Percentiles rank a stretch among this genome's conserved stretches.
phyloP scores from a whole-genome alignment of 1,284 basidiomycete species.

The Fomitopsis palustris region DNA sequence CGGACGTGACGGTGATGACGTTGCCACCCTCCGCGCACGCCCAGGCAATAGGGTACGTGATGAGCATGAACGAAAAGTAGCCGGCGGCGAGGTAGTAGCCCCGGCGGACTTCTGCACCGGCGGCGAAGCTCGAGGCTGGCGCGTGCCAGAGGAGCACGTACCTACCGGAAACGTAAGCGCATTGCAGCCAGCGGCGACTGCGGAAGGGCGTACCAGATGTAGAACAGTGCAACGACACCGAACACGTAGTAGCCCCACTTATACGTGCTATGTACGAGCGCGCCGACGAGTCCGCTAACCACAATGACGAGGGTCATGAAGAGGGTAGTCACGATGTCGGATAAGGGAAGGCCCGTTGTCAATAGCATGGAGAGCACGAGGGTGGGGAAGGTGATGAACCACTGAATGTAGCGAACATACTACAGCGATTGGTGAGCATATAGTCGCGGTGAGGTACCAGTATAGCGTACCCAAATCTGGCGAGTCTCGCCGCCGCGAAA shows the following conservation, averaged over 20 bases:
- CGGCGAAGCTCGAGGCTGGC: slow-evolving; percentile 29
- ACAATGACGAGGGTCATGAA: slow-evolving; percentile 52
- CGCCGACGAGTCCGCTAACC: slow-evolving; percentile 47
- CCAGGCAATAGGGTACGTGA: neutral
- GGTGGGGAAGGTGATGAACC: slow-evolving; percentile 52
- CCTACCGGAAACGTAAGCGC: slow-evolving; percentile 13
- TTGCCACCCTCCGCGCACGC: neutral
- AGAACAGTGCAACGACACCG: slow-evolving; percentile 42
- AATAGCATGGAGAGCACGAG: slow-evolving; percentile 51
- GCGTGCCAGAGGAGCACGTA: slow-evolving; percentile 27
- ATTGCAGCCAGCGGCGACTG: slow-evolving; percentile 13
- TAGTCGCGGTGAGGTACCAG: neutral
- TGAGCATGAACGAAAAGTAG: slow-evolving; percentile 20
- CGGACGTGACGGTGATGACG: slow-evolving; percentile 2
- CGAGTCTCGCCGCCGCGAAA: slow-evolving; percentile 30
- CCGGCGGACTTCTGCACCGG: slow-evolving; percentile 32
- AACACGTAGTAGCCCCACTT: slow-evolving; percentile 46
- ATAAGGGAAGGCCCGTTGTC: slow-evolving; percentile 46
- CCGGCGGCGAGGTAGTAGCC: slow-evolving; percentile 37
- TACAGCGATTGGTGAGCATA: slow-evolving; percentile 9
- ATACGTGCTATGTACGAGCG: slow-evolving; percentile 46
- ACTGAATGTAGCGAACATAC: slow-evolving; percentile 53
- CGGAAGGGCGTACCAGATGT: slow-evolving; percentile 39
- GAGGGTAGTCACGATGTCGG: slow-evolving; percentile 47
- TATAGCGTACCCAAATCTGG: slow-evolving; percentile 41